phyloP scores from a whole-genome alignment of 2,329 filamentous ascomycete genomes.

The Fonsecaea pugnacius region DNA sequence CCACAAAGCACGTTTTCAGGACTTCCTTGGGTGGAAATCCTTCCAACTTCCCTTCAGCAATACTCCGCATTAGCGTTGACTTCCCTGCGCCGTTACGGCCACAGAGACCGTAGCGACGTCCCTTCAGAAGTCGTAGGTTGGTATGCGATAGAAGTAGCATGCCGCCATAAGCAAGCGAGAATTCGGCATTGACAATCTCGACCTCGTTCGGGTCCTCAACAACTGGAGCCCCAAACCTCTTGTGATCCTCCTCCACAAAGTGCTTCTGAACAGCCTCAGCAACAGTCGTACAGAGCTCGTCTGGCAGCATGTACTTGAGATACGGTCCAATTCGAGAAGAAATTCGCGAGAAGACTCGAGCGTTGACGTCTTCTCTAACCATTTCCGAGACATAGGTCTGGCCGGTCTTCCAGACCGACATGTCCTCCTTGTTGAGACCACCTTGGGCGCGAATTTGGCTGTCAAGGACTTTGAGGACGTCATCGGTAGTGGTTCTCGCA shows the following conservation, averaged over 20 bases:
- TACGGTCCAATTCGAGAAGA: constrained; percentile 72
- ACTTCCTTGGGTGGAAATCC: constrained; percentile 93
- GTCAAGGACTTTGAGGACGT: constrained; percentile 76
- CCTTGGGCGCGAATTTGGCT: constrained; percentile 73
- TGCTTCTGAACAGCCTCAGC: constrained; percentile 74
- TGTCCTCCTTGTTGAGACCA: constrained; percentile 66
- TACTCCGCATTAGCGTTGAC: constrained; percentile 98
- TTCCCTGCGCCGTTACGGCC: constrained; percentile 97
- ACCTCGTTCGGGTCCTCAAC: constrained; percentile 90
- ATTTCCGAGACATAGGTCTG: constrained; percentile 79
- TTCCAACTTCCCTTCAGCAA: constrained; percentile 92
- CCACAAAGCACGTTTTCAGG: constrained; percentile 94
- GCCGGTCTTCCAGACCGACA: constrained; percentile 65
- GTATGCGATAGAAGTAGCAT: constrained; percentile 97
- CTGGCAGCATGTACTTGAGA: constrained; percentile 69
- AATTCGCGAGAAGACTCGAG: constrained; percentile 77
- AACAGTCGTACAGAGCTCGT: constrained; percentile 66
- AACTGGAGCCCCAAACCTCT: constrained; percentile 80
- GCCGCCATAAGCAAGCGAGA: constrained; percentile 95
- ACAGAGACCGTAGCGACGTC: constrained; percentile 94
- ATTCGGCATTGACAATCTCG: constrained; percentile 97
- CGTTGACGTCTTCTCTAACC: constrained; percentile 85
- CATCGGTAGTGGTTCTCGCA: constrained; percentile 70
- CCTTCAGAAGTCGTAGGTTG: constrained; percentile 90
- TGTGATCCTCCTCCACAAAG: constrained; percentile 82